Conservation (phyloP, 2,329 filamentous ascomycete species). For the Thelonectria rubi region DNA sequence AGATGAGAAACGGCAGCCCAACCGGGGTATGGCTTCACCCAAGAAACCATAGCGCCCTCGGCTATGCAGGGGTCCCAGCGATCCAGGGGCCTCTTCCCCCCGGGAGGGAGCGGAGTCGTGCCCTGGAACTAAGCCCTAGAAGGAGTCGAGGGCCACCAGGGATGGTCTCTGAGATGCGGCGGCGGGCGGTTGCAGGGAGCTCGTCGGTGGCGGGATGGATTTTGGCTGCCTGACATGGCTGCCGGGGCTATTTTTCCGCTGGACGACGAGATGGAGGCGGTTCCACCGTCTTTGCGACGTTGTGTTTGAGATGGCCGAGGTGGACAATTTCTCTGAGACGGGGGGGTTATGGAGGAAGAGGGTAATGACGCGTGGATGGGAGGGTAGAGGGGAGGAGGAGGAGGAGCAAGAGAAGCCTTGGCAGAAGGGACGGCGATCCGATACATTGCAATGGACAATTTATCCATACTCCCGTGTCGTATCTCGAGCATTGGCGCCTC, state of each 20-base stretch:
- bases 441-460: too few species aligned
- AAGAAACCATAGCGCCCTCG: constrained; percentile 1
- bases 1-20: neutral
- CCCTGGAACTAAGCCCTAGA: neutral
- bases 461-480: too few species aligned
- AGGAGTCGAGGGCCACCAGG: neutral
- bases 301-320: constrained; percentile 25
- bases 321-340: constrained; percentile 14
- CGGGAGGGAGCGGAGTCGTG: neutral
- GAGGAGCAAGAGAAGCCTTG: neutral
- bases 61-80: neutral
- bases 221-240: constrained; percentile 10
- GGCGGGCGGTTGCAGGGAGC: constrained; percentile 5
- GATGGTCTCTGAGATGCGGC: constrained; percentile 1
- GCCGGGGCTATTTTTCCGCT: constrained; percentile 31
- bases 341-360: neutral
- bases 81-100: neutral
- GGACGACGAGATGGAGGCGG: constrained; percentile 12
- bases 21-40: neutral
- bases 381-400: neutral
- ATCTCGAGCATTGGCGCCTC: neutral
- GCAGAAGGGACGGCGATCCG: too few species aligned
- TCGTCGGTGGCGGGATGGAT: constrained; percentile 13
- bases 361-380: neutral
- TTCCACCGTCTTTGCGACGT: constrained; percentile 8